Percentiles rank a stretch among this genome's conserved stretches.
Conservation (phyloP, 306 rosid genomes). For the Cucumis hystrix region DNA sequence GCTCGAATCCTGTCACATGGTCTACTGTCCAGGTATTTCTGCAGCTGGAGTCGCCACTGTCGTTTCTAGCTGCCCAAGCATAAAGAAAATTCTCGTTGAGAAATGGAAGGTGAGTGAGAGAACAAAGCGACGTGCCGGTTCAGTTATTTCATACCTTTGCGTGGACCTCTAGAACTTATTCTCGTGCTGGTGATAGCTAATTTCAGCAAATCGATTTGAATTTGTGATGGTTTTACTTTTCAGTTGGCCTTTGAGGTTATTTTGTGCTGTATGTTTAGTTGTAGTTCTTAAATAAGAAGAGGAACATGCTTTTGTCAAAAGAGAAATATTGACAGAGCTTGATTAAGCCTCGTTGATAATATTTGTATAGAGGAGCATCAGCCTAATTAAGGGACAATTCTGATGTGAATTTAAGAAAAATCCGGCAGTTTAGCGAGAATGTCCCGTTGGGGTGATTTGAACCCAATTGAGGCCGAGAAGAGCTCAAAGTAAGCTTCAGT, state of each 20-base stretch:
- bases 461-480: no score
- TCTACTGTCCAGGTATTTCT: slow-evolving; percentile 72
- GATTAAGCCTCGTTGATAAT: background rate
- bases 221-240: background rate
- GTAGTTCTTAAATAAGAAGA: background rate
- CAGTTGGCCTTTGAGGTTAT: background rate
- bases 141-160: slow-evolving; percentile 69
- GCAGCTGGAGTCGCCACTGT: slow-evolving; percentile 74
- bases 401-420: background rate
- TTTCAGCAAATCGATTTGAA: background rate
- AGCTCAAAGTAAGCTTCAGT: no score
- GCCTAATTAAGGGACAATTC: background rate
- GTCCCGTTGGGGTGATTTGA: no score
- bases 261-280: background rate
- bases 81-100: slow-evolving; percentile 89
- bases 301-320: background rate
- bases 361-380: background rate
- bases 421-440: no score
- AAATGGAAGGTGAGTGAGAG: slow-evolving; percentile 88
- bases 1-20: slow-evolving; percentile 86
- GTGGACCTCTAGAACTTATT: slow-evolving; percentile 35
- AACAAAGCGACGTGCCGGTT: slow-evolving; percentile 75
- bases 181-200: background rate
- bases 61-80: slow-evolving; percentile 69
- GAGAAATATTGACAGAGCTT: background rate